Evolutionary conservation across 2,329 filamentous ascomycete genomes (phyloP), one percentile per base, ranked within the genome.

Genomic region (Curvularia verruculosa): DNA sequence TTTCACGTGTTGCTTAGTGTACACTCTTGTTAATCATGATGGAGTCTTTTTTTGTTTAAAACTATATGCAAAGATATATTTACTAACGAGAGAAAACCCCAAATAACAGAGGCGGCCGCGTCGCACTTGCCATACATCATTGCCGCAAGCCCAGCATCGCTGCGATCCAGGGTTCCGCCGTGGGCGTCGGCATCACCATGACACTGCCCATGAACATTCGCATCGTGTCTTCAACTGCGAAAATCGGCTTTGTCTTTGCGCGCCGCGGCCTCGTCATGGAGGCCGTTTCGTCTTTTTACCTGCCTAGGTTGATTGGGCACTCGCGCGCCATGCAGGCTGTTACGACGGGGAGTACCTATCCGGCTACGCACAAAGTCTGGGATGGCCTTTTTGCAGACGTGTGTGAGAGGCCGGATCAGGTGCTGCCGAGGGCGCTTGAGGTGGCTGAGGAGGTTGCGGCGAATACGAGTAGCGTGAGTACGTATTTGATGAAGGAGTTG

Each of bases 171-270:
- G 84, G 84, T 45, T 81, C 82, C 23, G 84, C 84, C 10, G 84
- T 85, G 1, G 84, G 84, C 19, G 78, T 86, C 21, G 84, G 84
- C 12, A 84, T 86, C 63, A 86, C 84, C 37, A 83, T 85, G 81
- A 83, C 82, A 0, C 78, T 86, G 12, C 83, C 84, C 19, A 83
- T 83, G 69, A 80, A 79, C 29, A 85, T 86, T 52, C 79, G 84
- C 40, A 77, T 84, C 28, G 81, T 78, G 37, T 85, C 84, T 62
- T 71, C 77, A 39, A 75, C 78, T 10, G 87, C 88, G 2, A 89
- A 89, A 69, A 84, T 92, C 60, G 89, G 89, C 50, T 90, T 92
- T 70, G 88, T 91, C 18, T 93, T 92, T 73, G 82, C 84, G 23
- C 83, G 88, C 24, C 82, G 89, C 41, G 89, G 89, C 1, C 81